phyloP scores from a whole-genome alignment of 1,139 yeast species.

The Geotrichum restrictum region DNA sequence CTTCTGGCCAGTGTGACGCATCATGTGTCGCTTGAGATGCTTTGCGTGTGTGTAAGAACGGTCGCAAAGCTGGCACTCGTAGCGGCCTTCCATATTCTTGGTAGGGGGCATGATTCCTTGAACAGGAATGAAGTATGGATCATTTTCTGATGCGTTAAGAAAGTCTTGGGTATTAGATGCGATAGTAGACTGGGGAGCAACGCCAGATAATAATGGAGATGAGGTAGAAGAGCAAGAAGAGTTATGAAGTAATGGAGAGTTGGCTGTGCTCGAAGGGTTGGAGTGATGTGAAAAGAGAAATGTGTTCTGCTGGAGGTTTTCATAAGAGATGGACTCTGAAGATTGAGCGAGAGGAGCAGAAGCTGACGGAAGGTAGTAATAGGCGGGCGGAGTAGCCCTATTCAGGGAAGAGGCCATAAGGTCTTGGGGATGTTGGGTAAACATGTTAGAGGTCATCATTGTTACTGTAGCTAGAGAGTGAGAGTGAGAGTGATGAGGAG shows the following conservation, averaged over 20 bases:
- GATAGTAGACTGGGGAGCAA: background rate
- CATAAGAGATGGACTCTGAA: background rate
- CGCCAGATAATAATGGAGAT: background rate
- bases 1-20: slow-evolving; percentile 34
- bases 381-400: background rate
- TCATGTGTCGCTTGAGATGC: slow-evolving; percentile 36
- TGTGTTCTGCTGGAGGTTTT: background rate
- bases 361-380: slow-evolving; percentile 1
- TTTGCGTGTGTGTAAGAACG: slow-evolving; percentile 35
- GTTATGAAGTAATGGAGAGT: background rate
- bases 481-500: background rate
- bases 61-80: slow-evolving; percentile 32
- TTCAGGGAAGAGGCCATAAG: slow-evolving; percentile 3
- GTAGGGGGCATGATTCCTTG: slow-evolving; percentile 18
- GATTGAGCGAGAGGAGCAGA: background rate
- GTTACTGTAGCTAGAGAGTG: background rate
- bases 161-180: background rate
- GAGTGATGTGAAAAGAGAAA: slow-evolving; percentile 1
- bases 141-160: slow-evolving; percentile 3
- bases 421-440: background rate
- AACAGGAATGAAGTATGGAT: slow-evolving; percentile 17
- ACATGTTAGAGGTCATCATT: background rate
- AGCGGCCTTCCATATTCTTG: slow-evolving; percentile 31
- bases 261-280: background rate
- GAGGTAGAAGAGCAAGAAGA: slow-evolving; percentile 1